Conservation (phyloP, 2,329 filamentous ascomycete genomes). For the Aspergillus carbonarius region DNA sequence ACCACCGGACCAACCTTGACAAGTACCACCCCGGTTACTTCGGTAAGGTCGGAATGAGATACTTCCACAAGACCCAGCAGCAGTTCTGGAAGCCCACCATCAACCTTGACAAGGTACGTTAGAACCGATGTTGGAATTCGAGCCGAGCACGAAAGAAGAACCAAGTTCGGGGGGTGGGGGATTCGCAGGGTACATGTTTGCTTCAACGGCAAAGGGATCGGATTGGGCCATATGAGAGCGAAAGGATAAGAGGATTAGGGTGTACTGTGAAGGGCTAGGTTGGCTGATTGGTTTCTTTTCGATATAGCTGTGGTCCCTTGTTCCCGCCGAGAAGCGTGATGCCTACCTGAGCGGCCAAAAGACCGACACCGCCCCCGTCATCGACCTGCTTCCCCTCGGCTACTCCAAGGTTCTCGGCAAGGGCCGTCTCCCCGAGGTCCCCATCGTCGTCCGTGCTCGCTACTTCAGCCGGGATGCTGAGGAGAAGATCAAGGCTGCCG, state of each 20-base stretch:
- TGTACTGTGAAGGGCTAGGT: not conserved
- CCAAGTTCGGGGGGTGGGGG: not conserved
- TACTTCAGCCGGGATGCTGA: constrained; percentile 96
- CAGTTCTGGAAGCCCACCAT: constrained; percentile 98
- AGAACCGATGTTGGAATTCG: constrained; percentile 9
- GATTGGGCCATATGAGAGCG: not conserved
- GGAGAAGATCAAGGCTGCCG: constrained; percentile 98
- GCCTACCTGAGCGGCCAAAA: constrained; percentile 80
- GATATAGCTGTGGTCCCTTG: constrained; percentile 84
- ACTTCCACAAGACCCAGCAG: constrained; percentile 95
- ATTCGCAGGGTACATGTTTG: not conserved
- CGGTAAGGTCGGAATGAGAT: constrained; percentile 91
- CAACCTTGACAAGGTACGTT: constrained; percentile 94
- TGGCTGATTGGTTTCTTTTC: constrained; percentile 19
- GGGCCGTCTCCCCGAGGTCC: constrained; percentile 89
- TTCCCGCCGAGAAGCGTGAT: constrained; percentile 89
- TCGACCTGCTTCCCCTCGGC: constrained; percentile 94
- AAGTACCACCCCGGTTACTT: constrained; percentile 99
- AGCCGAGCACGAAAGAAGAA: constrained; percentile 1
- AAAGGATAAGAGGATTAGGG: not conserved
- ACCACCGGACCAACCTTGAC: constrained; percentile 90
- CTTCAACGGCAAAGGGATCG: not conserved
- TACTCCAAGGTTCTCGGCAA: constrained; percentile 99
- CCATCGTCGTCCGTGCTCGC: constrained; percentile 89
- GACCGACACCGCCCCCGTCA: constrained; percentile 90